Percentiles rank a stretch among this genome's conserved stretches.
Conservation (phyloP, 768 basidiomycete species). For the Cystoderma amianthinum region DNA sequence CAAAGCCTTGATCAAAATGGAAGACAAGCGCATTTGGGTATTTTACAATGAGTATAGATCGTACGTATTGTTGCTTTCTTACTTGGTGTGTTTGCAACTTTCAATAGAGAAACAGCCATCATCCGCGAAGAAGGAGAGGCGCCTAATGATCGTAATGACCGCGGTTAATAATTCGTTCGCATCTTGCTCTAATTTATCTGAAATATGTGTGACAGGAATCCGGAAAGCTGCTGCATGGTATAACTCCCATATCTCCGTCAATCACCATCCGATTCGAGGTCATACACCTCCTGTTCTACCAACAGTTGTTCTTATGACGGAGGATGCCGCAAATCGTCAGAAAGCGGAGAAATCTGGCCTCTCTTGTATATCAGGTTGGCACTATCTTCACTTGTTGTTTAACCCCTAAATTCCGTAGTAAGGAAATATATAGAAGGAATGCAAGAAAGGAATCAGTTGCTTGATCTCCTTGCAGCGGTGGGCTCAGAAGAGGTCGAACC, state of each 20-base stretch:
- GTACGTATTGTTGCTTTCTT: conserved; percentile 33
- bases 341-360: conserved; percentile 68
- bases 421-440: conserved; percentile 77
- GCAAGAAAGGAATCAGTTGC: conserved; percentile 53
- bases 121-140: conserved; percentile 72
- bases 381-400: not conserved
- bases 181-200: too few relatives aligned
- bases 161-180: conserved; percentile 52
- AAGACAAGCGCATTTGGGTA: conserved; percentile 80
- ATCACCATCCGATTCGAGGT: conserved; percentile 39
- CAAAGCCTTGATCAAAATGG: conserved; percentile 75
- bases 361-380: conserved; percentile 52
- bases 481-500: conserved; percentile 60
- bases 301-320: conserved; percentile 75
- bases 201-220: conserved; percentile 70
- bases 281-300: conserved; percentile 57
- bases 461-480: conserved; percentile 81
- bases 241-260: conserved; percentile 56
- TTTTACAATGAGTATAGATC: conserved; percentile 85
- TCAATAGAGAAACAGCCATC: conserved; percentile 69
- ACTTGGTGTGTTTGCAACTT: not conserved
- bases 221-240: conserved; percentile 88
- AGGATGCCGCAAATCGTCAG: conserved; percentile 79
- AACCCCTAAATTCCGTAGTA: conserved; percentile 30
- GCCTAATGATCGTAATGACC: conserved; percentile 92